Conservation (phyloP, 2,329 filamentous ascomycete genomes). For the Coniella vitis region DNA sequence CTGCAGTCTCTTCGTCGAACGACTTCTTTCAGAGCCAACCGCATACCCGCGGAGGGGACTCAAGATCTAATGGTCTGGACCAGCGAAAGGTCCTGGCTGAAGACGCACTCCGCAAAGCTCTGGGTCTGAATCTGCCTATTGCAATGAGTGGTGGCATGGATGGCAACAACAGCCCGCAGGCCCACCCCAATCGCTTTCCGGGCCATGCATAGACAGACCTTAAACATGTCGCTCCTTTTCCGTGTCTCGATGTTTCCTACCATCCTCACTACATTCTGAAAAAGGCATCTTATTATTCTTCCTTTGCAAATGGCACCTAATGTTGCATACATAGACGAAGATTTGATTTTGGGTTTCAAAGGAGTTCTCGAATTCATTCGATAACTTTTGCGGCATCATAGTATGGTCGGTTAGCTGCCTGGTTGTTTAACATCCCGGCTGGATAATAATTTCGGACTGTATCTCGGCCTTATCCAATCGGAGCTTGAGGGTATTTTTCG, state of each 20-base stretch:
- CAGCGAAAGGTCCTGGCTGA: slow-evolving; percentile 11
- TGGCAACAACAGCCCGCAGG: slow-evolving; percentile 8
- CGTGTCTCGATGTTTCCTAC: background rate
- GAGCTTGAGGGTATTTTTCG: slow-evolving; percentile 6
- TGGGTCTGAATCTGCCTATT: slow-evolving; percentile 10
- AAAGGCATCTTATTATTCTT: slow-evolving; percentile 3
- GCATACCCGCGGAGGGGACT: slow-evolving; percentile 5
- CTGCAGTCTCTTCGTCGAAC: background rate
- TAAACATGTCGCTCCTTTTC: background rate
- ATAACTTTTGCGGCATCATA: slow-evolving; percentile 8
- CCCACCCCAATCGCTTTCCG: slow-evolving; percentile 3
- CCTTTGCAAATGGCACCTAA: slow-evolving; percentile 7
- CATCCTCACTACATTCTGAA: slow-evolving; percentile 1
- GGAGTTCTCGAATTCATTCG: slow-evolving; percentile 10
- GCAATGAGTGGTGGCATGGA: slow-evolving; percentile 10
- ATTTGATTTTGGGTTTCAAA: slow-evolving; percentile 1
- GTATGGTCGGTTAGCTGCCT: slow-evolving; percentile 5
- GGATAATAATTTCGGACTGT: slow-evolving; percentile 8
- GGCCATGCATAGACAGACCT: slow-evolving; percentile 11
- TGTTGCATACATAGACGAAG: slow-evolving; percentile 11
- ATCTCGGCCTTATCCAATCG: slow-evolving; percentile 1
- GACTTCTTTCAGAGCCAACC: slow-evolving; percentile 1
- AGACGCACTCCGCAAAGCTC: slow-evolving; percentile 13
- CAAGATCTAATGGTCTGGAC: slow-evolving; percentile 3
- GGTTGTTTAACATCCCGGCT: slow-evolving; percentile 9